Evolutionary conservation across 1,139 yeast genomes (phyloP).

Genomic region (Lodderomyces parapsilosis): DNA sequence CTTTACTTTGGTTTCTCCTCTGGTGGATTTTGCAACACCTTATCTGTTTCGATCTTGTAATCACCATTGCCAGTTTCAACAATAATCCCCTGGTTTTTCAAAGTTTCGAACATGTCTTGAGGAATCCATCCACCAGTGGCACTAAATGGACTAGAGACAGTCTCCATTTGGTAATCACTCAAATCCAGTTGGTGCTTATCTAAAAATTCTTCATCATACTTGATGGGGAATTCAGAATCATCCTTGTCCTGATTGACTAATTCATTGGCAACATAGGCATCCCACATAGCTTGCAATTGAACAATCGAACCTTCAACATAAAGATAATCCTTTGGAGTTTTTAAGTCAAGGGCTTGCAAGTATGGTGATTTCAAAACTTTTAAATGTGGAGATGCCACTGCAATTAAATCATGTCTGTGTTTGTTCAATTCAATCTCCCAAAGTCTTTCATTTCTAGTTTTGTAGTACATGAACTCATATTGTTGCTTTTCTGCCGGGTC

Average conservation of each 20-base stretch:
- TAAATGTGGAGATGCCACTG: slow-evolving; percentile 75
- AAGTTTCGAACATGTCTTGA: slow-evolving; percentile 79
- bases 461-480: slow-evolving; percentile 79
- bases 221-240: slow-evolving; percentile 55
- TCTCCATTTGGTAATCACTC: slow-evolving; percentile 64
- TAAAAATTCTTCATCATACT: slow-evolving; percentile 53
- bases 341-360: slow-evolving; percentile 62
- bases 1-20: slow-evolving; percentile 7
- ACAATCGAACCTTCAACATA: slow-evolving; percentile 66
- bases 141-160: slow-evolving; percentile 75
- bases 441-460: slow-evolving; percentile 86
- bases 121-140: slow-evolving; percentile 97
- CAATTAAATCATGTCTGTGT: slow-evolving; percentile 63
- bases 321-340: slow-evolving; percentile 60
- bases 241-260: slow-evolving; percentile 43
- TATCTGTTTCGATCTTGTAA: slow-evolving; percentile 39
- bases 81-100: slow-evolving; percentile 66
- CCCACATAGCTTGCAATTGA: slow-evolving; percentile 78
- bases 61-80: slow-evolving; percentile 36
- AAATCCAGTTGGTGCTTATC: slow-evolving; percentile 58
- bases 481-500: slow-evolving; percentile 75
- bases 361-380: slow-evolving; percentile 68
- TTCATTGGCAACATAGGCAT: slow-evolving; percentile 60
- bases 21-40: slow-evolving; percentile 28
- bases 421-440: slow-evolving; percentile 81